phyloP scores from a whole-genome alignment of 2,329 filamentous ascomycete genomes.

The Cercospora sp. region DNA sequence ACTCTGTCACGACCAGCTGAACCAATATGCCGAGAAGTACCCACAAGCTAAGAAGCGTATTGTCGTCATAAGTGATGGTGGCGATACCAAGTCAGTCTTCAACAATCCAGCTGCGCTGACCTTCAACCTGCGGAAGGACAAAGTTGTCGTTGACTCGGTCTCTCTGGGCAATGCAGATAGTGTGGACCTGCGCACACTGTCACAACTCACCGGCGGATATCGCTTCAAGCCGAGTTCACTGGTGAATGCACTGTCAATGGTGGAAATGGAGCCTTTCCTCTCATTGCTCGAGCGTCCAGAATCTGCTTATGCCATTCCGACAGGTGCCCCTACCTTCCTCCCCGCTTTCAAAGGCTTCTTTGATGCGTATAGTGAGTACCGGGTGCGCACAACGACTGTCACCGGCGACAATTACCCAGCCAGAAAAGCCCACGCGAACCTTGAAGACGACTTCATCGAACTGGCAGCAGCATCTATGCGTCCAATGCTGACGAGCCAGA shows the following conservation, averaged over 20 bases:
- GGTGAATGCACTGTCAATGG: constrained; percentile 41
- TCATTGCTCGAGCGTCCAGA: constrained; percentile 40
- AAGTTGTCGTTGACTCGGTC: constrained; percentile 42
- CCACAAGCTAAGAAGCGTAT: constrained; percentile 42
- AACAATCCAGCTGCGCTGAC: constrained; percentile 30
- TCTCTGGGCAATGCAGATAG: constrained; percentile 38
- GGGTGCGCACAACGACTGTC: constrained; percentile 30
- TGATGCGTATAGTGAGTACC: background rate
- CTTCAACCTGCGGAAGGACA: constrained; percentile 29
- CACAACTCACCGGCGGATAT: constrained; percentile 41
- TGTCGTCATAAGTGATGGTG: constrained; percentile 43
- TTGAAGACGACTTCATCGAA: constrained; percentile 37
- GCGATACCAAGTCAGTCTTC: constrained; percentile 38
- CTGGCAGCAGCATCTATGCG: constrained; percentile 23
- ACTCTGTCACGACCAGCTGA: constrained; percentile 39
- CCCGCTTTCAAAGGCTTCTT: constrained; percentile 21
- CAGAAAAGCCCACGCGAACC: constrained; percentile 39
- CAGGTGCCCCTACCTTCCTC: background rate
- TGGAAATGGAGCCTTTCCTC: constrained; percentile 44
- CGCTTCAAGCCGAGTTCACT: constrained; percentile 41
- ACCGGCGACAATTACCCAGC: constrained; percentile 37
- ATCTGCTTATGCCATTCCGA: constrained; percentile 6
- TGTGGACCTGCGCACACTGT: constrained; percentile 35
- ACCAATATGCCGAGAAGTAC: constrained; percentile 36
- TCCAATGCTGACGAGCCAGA: background rate